Conservation (phyloP, 306 rosid species). For the Cicer chorassanicum region DNA sequence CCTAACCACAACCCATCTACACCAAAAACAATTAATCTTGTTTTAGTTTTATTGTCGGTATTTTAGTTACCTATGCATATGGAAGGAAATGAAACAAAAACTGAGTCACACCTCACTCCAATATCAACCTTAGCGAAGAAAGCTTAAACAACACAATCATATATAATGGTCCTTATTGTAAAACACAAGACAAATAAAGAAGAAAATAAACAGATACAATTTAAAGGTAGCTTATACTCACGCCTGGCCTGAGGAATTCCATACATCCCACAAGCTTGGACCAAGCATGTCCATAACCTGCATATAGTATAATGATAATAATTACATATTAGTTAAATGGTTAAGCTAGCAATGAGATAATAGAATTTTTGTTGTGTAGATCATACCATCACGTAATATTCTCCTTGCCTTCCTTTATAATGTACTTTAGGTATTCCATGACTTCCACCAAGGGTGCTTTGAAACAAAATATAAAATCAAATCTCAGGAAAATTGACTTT, state of each 20-base stretch:
- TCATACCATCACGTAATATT: conserved; percentile 88
- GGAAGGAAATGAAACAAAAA: conserved; percentile 26
- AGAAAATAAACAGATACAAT: conserved; percentile 21
- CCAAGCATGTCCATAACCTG: conserved; percentile 99
- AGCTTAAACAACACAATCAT: background rate
- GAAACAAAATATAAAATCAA: conserved; percentile 35
- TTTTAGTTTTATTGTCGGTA: background rate
- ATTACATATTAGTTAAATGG: conserved; percentile 3
- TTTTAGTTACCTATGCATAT: conserved; percentile 16
- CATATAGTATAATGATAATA: conserved; percentile 21
- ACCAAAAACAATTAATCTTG: conserved; percentile 10
- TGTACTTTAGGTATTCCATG: conserved; percentile 96
- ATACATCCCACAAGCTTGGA: conserved; percentile 93
- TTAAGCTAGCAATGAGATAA: conserved; percentile 11
- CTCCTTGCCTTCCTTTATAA: conserved; percentile 87
- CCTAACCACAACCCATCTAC: conserved; percentile 15
- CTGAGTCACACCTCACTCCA: conserved; percentile 21
- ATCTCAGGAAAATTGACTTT: background rate
- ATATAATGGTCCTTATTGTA: conserved; percentile 8
- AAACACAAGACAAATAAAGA: background rate
- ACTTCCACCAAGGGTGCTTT: conserved; percentile 94
- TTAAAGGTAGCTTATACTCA: conserved; percentile 55
- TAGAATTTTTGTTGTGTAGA: conserved; percentile 21
- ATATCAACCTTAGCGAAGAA: conserved; percentile 13
- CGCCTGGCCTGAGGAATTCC: conserved; percentile 93